phyloP scores from a whole-genome alignment of 805 yeast species.

The Starmerella gropengiesseri region DNA sequence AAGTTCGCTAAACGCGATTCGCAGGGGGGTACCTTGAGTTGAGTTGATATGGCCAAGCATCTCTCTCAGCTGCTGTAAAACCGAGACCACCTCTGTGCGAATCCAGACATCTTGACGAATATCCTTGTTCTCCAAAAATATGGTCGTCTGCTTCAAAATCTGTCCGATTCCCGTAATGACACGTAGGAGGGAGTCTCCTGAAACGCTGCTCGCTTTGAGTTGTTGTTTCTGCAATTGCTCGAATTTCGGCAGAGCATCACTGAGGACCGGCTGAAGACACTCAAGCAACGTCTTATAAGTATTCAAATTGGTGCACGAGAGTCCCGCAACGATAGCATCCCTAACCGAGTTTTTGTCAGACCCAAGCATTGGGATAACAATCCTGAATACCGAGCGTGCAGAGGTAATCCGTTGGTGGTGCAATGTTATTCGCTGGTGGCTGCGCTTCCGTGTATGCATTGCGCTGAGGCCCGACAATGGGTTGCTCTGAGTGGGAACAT shows the following conservation, averaged over 20 bases:
- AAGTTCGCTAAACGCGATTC: conserved; percentile 53
- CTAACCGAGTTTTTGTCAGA: conserved; percentile 58
- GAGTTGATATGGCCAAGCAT: conserved; percentile 44
- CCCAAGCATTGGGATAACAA: conserved; percentile 72
- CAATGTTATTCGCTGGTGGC: conserved; percentile 66
- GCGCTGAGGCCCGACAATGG: conserved; percentile 4
- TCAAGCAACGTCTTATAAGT: conserved; percentile 75
- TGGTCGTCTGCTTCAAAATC: conserved; percentile 57
- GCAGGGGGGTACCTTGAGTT: conserved; percentile 9
- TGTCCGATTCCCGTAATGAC: conserved; percentile 70
- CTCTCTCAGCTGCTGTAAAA: conserved; percentile 19
- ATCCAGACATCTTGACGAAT: conserved; percentile 60
- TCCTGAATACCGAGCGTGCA: conserved; percentile 75
- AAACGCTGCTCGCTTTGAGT: not conserved
- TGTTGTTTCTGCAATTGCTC: conserved; percentile 12
- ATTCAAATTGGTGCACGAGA: conserved; percentile 82
- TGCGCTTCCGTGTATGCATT: conserved; percentile 58
- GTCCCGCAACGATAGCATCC: conserved; percentile 81
- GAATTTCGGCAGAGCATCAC: conserved; percentile 34
- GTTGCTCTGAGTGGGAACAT: conserved; percentile 38
- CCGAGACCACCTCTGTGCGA: conserved; percentile 44
- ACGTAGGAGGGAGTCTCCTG: conserved; percentile 18
- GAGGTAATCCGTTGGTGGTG: conserved; percentile 90
- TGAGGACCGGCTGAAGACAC: conserved; percentile 51
- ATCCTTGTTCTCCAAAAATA: conserved; percentile 42